These are phyloP conservation scores for Phytophthora pini DNA, from an alignment of 352 stramenopile genomes.

Conservation along the genomic window DNA sequence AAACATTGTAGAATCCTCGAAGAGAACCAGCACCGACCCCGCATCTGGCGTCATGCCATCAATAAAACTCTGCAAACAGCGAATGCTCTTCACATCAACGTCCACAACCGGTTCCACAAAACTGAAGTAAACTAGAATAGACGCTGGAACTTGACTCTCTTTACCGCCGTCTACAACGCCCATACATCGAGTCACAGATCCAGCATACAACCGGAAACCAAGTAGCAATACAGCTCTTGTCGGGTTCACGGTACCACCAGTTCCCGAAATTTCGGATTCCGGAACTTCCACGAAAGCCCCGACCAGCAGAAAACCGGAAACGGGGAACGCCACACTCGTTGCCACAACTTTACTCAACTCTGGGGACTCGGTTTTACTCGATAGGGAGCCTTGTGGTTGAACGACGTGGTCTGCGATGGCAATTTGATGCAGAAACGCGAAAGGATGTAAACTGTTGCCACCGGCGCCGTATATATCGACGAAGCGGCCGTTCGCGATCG, in stretches of 20 bases:
- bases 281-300: slow-evolving; percentile 26
- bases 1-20: slow-evolving; percentile 32
- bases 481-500: slow-evolving; percentile 52
- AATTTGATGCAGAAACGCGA: slow-evolving; percentile 54
- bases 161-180: not conserved
- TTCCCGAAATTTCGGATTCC: slow-evolving; percentile 17
- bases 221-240: slow-evolving; percentile 35
- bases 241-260: not conserved
- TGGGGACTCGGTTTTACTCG: not conserved
- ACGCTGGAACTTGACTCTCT: not conserved
- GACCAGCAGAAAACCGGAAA: slow-evolving; percentile 53
- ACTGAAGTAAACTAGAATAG: slow-evolving; percentile 50
- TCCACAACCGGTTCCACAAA: slow-evolving; percentile 48
- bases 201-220: slow-evolving; percentile 57
- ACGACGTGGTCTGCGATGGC: slow-evolving; percentile 38
- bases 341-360: slow-evolving; percentile 6
- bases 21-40: slow-evolving; percentile 47
- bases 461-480: slow-evolving; percentile 54
- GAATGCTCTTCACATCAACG: slow-evolving; percentile 12
- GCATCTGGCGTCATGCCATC: slow-evolving; percentile 29
- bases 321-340: slow-evolving; percentile 53
- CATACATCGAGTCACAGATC: slow-evolving; percentile 18
- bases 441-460: slow-evolving; percentile 17
- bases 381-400: not conserved
- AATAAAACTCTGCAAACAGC: slow-evolving; percentile 20